Percentiles rank a stretch among this genome's conserved stretches.
Conservation (phyloP, 495 filamentous ascomycete species). For the Antarctomyces pellizariae region DNA sequence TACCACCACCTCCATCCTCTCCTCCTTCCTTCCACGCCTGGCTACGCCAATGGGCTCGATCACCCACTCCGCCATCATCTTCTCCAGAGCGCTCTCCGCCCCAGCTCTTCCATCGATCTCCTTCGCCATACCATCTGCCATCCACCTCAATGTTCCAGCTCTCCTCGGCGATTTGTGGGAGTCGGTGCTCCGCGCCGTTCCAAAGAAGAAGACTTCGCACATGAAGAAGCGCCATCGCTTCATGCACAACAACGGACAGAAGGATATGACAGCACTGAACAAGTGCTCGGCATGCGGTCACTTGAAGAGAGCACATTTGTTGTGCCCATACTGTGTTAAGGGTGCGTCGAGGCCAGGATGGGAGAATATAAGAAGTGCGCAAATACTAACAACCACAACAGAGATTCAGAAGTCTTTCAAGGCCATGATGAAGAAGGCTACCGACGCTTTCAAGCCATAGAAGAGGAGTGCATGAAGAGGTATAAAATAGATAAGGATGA, state of each 20-base stretch:
- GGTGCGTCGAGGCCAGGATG: conserved; percentile 20
- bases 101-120: conserved; percentile 23
- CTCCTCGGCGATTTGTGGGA: conserved; percentile 70
- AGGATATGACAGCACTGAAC: conserved; percentile 68
- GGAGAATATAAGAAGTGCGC: not conserved
- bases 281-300: conserved; percentile 74
- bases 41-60: conserved; percentile 16
- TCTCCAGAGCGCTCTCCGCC: conserved; percentile 18
- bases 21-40: conserved; percentile 18
- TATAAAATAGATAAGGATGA: too few species aligned
- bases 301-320: conserved; percentile 62
- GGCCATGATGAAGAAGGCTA: conserved; percentile 3
- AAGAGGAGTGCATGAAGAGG: conserved; percentile 1
- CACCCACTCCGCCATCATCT: conserved; percentile 17
- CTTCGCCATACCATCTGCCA: conserved; percentile 27
- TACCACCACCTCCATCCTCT: conserved; percentile 13
- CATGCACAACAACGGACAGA: conserved; percentile 80
- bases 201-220: conserved; percentile 97
- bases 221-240: conserved; percentile 84
- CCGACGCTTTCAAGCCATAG: too few species aligned
- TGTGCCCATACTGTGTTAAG: conserved; percentile 68
- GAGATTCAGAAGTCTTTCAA: conserved; percentile 16
- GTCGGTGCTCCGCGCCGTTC: conserved; percentile 71
- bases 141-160: conserved; percentile 27
- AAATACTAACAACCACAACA: conserved; percentile 6